phyloP scores from a whole-genome alignment of 306 rosid species.

The Vicia villosa region DNA sequence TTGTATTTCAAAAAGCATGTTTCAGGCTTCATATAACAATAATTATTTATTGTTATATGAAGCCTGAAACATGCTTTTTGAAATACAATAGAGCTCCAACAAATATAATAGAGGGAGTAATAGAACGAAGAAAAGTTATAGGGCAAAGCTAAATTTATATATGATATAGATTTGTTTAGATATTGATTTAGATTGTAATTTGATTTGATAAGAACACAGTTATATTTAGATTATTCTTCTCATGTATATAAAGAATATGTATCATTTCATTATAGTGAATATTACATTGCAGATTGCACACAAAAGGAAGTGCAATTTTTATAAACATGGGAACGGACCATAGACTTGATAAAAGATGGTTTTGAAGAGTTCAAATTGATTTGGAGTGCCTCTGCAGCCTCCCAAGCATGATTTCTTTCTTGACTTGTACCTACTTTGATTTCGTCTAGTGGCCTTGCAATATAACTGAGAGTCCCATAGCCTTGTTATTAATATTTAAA shows the following conservation, averaged over 20 bases:
- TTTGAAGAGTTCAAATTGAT: slow-evolving; percentile 47
- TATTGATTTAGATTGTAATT: too few species aligned
- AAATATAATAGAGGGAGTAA: too few species aligned
- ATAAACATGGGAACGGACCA: slow-evolving; percentile 87
- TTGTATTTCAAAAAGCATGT: slow-evolving; percentile 11
- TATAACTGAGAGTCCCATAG: slow-evolving; percentile 48
- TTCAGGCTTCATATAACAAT: neutral
- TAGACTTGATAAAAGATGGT: slow-evolving; percentile 70
- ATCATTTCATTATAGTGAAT: neutral
- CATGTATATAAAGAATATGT: neutral
- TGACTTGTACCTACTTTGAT: slow-evolving; percentile 51
- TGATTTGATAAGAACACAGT: too few species aligned
- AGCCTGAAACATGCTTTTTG: slow-evolving; percentile 1
- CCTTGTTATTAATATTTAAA: slow-evolving; percentile 29
- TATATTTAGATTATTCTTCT: too few species aligned
- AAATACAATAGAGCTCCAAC: neutral
- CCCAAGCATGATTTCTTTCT: slow-evolving; percentile 57
- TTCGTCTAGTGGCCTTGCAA: slow-evolving; percentile 73
- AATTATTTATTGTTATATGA: neutral
- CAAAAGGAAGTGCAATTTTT: slow-evolving; percentile 7
- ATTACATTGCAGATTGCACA: neutral
- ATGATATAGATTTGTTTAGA: too few species aligned
- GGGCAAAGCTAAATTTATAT: too few species aligned
- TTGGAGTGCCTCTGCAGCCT: slow-evolving; percentile 59
- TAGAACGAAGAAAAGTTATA: too few species aligned